These are phyloP conservation scores for Gardenia jasminoides DNA, from an alignment of 257 asterid species.

Conservation along the genomic window DNA sequence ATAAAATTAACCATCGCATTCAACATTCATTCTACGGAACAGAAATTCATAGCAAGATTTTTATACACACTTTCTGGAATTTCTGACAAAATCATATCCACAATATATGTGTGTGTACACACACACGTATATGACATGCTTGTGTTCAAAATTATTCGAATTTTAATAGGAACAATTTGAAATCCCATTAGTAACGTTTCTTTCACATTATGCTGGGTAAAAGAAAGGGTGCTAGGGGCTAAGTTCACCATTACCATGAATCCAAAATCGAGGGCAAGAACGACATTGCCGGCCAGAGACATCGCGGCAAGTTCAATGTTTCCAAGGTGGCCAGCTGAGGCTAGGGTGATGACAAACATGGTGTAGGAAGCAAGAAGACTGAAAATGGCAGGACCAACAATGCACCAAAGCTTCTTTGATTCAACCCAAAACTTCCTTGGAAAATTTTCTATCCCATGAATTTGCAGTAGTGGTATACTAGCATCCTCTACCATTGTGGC, in stretches of 20 bases:
- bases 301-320: constrained; percentile 83
- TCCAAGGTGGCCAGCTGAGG: constrained; percentile 89
- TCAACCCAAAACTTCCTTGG: constrained; percentile 24
- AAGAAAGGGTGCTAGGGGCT: neutral
- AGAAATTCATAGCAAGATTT: no score
- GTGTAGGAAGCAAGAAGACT: constrained; percentile 67
- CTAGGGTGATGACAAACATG: constrained; percentile 69
- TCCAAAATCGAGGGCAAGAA: constrained; percentile 71
- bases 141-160: no score
- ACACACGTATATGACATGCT: no score
- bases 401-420: constrained; percentile 72
- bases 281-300: constrained; percentile 62
- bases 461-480: constrained; percentile 6
- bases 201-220: no score
- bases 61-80: no score
- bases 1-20: no score
- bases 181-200: no score
- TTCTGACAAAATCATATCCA: no score
- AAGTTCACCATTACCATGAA: constrained; percentile 43
- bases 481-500: neutral
- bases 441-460: neutral
- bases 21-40: no score
- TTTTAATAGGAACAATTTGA: no score
- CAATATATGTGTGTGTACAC: no score
- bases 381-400: constrained; percentile 88